Conservation (phyloP, 1,139 yeast genomes). For the Candida sp. region DNA sequence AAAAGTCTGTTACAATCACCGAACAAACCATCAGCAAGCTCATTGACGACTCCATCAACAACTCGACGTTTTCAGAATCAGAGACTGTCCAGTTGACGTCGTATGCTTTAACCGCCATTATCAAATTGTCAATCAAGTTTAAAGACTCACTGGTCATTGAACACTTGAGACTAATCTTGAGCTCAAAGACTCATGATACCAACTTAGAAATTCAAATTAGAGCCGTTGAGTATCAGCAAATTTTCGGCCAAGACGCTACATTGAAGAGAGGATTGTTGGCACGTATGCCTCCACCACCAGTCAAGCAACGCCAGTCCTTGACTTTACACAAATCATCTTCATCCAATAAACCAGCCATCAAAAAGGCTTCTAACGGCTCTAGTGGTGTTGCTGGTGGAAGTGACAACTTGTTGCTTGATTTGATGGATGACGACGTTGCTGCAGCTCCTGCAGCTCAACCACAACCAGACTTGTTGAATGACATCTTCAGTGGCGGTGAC, state of each 20-base stretch:
- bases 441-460: constrained; percentile 16
- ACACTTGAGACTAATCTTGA: constrained; percentile 64
- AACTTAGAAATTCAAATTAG: constrained; percentile 87
- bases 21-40: constrained; percentile 35
- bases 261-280: constrained; percentile 79
- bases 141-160: constrained; percentile 51
- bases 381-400: constrained; percentile 16
- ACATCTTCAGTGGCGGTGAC: constrained; percentile 58
- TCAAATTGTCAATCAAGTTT: constrained; percentile 78
- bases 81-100: constrained; percentile 60
- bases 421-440: constrained; percentile 61
- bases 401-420: constrained; percentile 72
- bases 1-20: constrained; percentile 30
- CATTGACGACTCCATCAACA: constrained; percentile 32
- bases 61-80: constrained; percentile 39
- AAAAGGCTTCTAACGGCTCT: constrained; percentile 5
- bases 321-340: constrained; percentile 43
- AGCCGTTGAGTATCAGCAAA: constrained; percentile 77
- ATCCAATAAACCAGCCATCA: constrained; percentile 24
- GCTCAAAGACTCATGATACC: constrained; percentile 58
- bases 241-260: constrained; percentile 63
- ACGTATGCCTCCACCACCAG: constrained; percentile 87
- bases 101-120: constrained; percentile 73
- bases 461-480: constrained; percentile 65
- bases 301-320: constrained; percentile 59